Percentiles rank a stretch among this genome's conserved stretches.
Conservation (phyloP, 2,329 filamentous ascomycete species). For the Zalaria sp. region DNA sequence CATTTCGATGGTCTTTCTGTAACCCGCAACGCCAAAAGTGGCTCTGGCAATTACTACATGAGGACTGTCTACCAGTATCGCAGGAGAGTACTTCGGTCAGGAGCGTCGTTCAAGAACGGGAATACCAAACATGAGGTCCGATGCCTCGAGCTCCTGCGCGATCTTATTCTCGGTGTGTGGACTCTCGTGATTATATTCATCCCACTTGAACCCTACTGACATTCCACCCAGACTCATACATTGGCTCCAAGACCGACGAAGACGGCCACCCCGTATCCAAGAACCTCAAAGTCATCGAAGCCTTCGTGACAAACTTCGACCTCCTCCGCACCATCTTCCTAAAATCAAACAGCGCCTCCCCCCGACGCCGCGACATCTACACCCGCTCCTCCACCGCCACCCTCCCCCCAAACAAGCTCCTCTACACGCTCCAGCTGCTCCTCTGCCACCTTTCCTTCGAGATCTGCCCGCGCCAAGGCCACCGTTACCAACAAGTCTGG, state of each 20-base stretch:
- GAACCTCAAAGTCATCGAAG: constrained; percentile 19
- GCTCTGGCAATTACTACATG: constrained; percentile 13
- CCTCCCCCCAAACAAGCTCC: constrained; percentile 5
- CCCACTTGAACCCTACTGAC: constrained; percentile 1
- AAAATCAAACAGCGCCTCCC: neutral
- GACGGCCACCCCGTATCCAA: constrained; percentile 14
- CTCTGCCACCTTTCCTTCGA: constrained; percentile 11
- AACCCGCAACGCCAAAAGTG: constrained; percentile 3
- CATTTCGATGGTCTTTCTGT: constrained; percentile 23
- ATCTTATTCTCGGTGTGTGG: constrained; percentile 30
- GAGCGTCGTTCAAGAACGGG: constrained; percentile 13
- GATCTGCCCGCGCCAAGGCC: neutral
- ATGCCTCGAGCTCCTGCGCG: constrained; percentile 23
- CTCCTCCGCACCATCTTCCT: constrained; percentile 6
- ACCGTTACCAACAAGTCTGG: constrained; percentile 5
- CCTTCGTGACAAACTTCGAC: constrained; percentile 16
- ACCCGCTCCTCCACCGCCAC: neutral
- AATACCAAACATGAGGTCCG: constrained; percentile 14
- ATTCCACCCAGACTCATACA: constrained; percentile 17
- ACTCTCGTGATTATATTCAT: neutral
- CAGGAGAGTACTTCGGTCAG: constrained; percentile 12
- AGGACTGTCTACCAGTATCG: constrained; percentile 22
- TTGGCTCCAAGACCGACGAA: constrained; percentile 10
- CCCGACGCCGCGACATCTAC: neutral
- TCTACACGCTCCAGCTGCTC: constrained; percentile 15